Percentiles rank a stretch among this genome's conserved stretches.
Conservation (phyloP, 805 yeast genomes). For the Candida adriatica region DNA sequence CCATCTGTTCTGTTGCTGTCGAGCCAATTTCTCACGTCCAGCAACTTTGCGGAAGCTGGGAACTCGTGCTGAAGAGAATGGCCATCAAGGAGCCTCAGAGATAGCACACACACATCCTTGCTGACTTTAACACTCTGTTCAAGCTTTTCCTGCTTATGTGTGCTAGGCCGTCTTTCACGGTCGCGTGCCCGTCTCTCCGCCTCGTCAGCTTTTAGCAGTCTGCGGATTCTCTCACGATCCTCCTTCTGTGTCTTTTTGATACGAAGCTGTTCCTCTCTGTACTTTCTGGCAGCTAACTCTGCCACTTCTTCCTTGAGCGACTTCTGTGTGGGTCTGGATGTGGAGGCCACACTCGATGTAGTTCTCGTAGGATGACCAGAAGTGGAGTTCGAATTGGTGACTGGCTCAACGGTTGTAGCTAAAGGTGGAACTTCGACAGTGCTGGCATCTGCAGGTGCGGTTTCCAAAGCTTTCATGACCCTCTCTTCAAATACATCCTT, state of each 20-base stretch:
- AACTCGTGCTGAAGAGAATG: conserved; percentile 47
- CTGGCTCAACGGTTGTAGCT: conserved; percentile 1
- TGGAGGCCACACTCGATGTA: conserved; percentile 5
- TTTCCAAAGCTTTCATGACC: conserved; percentile 14
- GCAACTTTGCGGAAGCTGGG: conserved; percentile 35
- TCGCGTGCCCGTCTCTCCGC: conserved; percentile 32
- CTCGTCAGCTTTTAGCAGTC: conserved; percentile 46
- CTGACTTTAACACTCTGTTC: background rate
- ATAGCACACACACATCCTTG: conserved; percentile 32
- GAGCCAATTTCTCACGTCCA: conserved; percentile 56
- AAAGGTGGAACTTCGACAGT: conserved; percentile 1
- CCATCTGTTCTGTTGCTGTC: conserved; percentile 44
- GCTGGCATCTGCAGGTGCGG: conserved; percentile 2
- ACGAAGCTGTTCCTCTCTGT: conserved; percentile 31
- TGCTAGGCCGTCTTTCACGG: conserved; percentile 17
- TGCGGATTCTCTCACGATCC: conserved; percentile 51
- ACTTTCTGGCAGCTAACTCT: conserved; percentile 30
- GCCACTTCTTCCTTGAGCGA: conserved; percentile 36
- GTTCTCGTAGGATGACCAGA: conserved; percentile 5
- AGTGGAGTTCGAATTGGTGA: conserved; percentile 1
- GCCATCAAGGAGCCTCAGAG: conserved; percentile 67
- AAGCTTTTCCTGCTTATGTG: conserved; percentile 13
- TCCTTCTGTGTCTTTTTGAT: conserved; percentile 32
- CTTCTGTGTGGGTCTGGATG: conserved; percentile 13
- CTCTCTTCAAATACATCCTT: conserved; percentile 24